Base-by-base conservation (phyloP, 2,329 filamentous ascomycete genomes). In the Aspergillus clavatus region DNA sequence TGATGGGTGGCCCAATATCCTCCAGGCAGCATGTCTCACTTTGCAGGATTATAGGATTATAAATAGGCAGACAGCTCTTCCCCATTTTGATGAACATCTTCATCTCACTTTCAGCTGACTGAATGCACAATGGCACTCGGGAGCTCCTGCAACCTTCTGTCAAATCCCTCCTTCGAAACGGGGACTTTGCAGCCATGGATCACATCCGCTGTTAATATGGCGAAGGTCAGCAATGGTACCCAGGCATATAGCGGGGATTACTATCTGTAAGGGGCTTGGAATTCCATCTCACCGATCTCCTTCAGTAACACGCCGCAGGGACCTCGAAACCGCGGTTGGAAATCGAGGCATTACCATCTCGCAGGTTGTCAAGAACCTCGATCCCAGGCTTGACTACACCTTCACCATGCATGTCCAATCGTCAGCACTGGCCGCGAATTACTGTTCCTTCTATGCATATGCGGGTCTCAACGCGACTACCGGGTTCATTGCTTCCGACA, bases 91-190 rank as follows among this genome's bases (percentile, higher is more conserved):
- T 14, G 5, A 14, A 29, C 5, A 7, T 14, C 28, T 16, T 8
- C 3, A 7, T 31, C 1, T 16, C n/a, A 31, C 37, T 11, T 21
- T 8, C 18, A 24, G 16, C 6, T n/a, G n/a, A n/a, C n/a, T n/a
- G 5, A 24, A 36, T 37, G 2, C 22, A 40, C 11, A 16, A 57
- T 55, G 54, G 44, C 51, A 3, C 46, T 56, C 7, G 52, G 50
- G 19, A 23, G 45, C 8, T 7, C 28, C n/a, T 53, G 53, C 45
- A 58, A 58, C 35, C 42, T 52, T 16, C 40, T 60, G 14, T 16
- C 46, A 24, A 59, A 59, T 35, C 55, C 55, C 3, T 52, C 53
- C 28, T 57, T 60, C 28, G 57, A 59, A 26, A 48, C 56, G 1
- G 53, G 55, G 8, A 23, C 33, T n/a, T 40, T 59, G 1, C 42